Conservation (phyloP, 2,329 filamentous ascomycete genomes). For the Juglanconis oblonga region DNA sequence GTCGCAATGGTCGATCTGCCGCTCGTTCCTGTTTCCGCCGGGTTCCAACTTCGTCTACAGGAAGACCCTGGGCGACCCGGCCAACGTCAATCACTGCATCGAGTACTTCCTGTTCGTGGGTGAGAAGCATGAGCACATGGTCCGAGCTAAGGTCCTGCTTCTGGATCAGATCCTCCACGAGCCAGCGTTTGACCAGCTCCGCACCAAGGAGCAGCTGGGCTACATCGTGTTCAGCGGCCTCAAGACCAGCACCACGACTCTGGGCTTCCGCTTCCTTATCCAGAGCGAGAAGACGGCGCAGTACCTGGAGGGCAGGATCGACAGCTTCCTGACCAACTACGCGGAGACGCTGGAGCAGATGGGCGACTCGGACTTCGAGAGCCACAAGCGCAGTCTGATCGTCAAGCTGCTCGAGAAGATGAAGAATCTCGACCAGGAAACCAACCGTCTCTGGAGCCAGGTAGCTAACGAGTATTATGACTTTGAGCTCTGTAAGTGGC, state of each 20-base stretch:
- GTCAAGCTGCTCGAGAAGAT: constrained; percentile 85
- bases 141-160: constrained; percentile 75
- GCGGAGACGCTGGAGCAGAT: constrained; percentile 67
- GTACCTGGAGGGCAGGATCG: constrained; percentile 84
- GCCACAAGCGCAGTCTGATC: constrained; percentile 84
- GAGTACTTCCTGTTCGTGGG: constrained; percentile 75
- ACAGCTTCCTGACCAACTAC: constrained; percentile 74
- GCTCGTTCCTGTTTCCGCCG: constrained; percentile 73
- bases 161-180: constrained; percentile 90
- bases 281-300: constrained; percentile 85
- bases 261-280: constrained; percentile 84
- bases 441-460: constrained; percentile 77
- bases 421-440: constrained; percentile 88
- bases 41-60: constrained; percentile 83
- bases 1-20: constrained; percentile 74
- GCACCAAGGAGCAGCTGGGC: constrained; percentile 95
- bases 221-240: constrained; percentile 91
- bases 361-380: constrained; percentile 81
- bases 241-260: constrained; percentile 69
- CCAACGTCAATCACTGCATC: constrained; percentile 85
- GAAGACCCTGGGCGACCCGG: constrained; percentile 76
- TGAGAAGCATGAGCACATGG: constrained; percentile 61
- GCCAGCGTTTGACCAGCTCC: constrained; percentile 88
- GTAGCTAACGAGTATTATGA: constrained; percentile 85
- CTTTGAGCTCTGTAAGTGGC: constrained; percentile 72